Evolutionary conservation across 2,329 filamentous ascomycete species (phyloP), one percentile per base, ranked within the genome.

Genomic region (Cyclaneusma minus): DNA sequence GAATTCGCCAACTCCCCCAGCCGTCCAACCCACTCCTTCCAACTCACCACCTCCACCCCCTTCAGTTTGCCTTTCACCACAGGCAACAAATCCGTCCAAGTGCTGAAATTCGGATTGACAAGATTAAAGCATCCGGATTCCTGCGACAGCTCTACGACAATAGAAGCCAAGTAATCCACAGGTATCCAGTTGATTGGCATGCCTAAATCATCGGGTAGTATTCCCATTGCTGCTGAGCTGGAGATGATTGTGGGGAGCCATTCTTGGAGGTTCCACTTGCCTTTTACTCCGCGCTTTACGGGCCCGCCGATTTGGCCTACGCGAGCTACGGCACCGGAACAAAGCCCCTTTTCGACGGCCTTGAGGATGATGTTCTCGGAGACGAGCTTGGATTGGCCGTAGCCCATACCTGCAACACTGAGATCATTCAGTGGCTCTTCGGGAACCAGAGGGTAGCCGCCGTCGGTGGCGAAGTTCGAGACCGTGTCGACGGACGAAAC

Each of bases 151-250:
- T 53, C 50, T 6, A 49, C 37, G 0, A 58, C 30, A 3, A 54
- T 46, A 3, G 47, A 39, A 3, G 51, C 49, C 4, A 56, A 41
- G 1, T 49, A 16, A 25, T 62, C 57, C 7, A 57, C 47, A 0
- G 58, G 58, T 2, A 62, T 33, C 56, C 57, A 62, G 27, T 59
- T 52, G 3, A 61, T 40, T 4, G 40, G n/a, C n/a, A n/a, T n/a
- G n/a, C n/a, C n/a, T n/a, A n/a, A n/a, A n/a, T n/a, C n/a, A n/a
- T n/a, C n/a, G n/a, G n/a, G n/a, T n/a, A n/a, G n/a, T n/a, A n/a
- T n/a, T n/a, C n/a, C n/a, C n/a, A n/a, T n/a, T n/a, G n/a, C n/a
- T 7, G 21, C 13, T 23, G 21, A 7, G 21, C n/a, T 9, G 21
- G 17, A 25, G 11, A 7, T 7, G 23, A 27, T 44, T 35, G 46